Evolutionary conservation across 371 early-diverging fungal genomes (phyloP), one percentile per base, ranked within the genome.

Genomic region (Blakeslea trispora): DNA sequence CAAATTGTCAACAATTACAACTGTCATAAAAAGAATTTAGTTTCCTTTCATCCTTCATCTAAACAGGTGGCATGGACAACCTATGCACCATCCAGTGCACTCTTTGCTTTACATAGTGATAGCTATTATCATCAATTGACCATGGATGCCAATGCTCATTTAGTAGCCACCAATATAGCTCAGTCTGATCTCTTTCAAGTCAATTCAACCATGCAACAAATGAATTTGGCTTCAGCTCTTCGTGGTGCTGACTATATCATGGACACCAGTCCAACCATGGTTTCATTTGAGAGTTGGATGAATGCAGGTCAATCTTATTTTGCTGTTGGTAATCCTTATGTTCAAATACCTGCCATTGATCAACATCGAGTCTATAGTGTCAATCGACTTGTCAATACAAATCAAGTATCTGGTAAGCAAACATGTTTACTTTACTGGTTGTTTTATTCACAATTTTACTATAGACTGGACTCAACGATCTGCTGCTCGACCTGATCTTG

Each of bases 401-500:
- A 53, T n/a, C 31, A 37, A 10, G 23, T 45, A 7, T 64, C 64
- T 22, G 59, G 55, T 59, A 51, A 55, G 19, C 4, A 23, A 31
- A 10, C 11, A 59, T 13, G 31, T 23, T 18, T 31, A 34, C 23
- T n/a, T 51, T 23, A 13, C 15, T 51, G 7, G 22, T 23, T 23
- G 9, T 6, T 24, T 17, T 39, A 40, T 23, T n/a, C 1, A 40
- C 10, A 45, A 14, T 21, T 10, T 43, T 34, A 15, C 7, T 39
- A 4, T 55, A 77, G 77, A 77, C 50, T 77, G 68, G 64, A 37
- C 50, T 13, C 66, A 77, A 47, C 55, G 77, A 49, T 64, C 70
- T 15, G 64, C 66, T 46, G 72, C 72, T 15, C 66, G 77, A 23
- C 77, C 77, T 40, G 77, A 77, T 61, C 53, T 77, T 37, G 72